Evolutionary conservation across 306 rosid genomes (phyloP).

Genomic region (Castanospermum australe): DNA sequence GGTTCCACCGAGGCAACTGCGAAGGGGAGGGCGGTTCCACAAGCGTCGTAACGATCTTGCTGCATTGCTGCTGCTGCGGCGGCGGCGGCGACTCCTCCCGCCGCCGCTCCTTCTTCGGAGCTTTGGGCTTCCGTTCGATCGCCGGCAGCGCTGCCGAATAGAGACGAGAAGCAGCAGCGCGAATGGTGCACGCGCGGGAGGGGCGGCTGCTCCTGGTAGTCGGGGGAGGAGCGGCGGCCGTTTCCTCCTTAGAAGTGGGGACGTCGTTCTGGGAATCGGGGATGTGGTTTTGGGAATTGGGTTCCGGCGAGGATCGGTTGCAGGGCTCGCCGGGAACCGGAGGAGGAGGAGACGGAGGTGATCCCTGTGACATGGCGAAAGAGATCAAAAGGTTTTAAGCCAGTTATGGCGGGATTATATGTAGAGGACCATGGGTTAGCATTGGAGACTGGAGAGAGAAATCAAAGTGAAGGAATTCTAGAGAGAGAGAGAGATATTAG

Average conservation of each 20-base stretch:
- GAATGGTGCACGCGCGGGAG: conserved; percentile 90
- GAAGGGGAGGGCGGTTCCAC: conserved; percentile 76
- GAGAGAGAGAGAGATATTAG: background rate
- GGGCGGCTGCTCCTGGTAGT: conserved; percentile 80
- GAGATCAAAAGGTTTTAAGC: conserved; percentile 53
- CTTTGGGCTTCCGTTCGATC: conserved; percentile 47
- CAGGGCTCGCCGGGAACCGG: conserved; percentile 50
- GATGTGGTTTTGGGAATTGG: conserved; percentile 36
- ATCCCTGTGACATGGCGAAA: conserved; percentile 59
- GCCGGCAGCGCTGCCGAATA: conserved; percentile 42
- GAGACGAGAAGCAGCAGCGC: conserved; percentile 78
- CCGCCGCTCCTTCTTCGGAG: conserved; percentile 41
- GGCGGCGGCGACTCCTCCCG: conserved; percentile 38
- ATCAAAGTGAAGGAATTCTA: conserved; percentile 10
- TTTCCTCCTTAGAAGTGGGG: conserved; percentile 42
- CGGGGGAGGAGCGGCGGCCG: conserved; percentile 29
- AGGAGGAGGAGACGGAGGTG: conserved; percentile 57
- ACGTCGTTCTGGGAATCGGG: conserved; percentile 34
- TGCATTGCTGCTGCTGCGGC: conserved; percentile 58
- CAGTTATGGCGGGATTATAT: conserved; percentile 54
- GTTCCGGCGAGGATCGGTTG: conserved; percentile 64
- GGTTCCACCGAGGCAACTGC: conserved; percentile 81
- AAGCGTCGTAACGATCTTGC: conserved; percentile 80
- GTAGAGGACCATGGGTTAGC: conserved; percentile 65
- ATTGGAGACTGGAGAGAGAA: conserved; percentile 38